Evolutionary conservation across 2,329 filamentous ascomycete species (phyloP).

Genomic region (Curvularia sp.): DNA sequence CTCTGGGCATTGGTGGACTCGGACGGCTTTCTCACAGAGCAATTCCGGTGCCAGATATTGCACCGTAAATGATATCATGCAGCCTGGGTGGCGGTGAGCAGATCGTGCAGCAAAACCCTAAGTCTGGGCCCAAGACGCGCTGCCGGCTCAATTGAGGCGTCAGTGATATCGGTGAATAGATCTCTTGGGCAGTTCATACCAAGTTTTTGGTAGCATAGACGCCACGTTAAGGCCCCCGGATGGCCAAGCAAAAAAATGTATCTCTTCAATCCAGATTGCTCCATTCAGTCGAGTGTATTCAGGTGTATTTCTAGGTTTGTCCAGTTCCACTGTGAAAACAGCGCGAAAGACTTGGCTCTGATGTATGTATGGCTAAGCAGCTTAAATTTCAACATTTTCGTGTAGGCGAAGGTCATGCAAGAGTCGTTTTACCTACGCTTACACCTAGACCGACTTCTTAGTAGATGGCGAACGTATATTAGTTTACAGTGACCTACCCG

Average conservation of each 20-base stretch:
- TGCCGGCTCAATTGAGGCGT: background rate
- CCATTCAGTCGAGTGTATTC: background rate
- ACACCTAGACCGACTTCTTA: background rate
- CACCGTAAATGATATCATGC: constrained; percentile 7
- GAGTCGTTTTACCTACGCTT: background rate
- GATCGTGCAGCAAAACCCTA: constrained; percentile 3
- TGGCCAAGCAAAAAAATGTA: background rate
- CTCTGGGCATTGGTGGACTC: constrained; percentile 5
- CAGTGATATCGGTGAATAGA: constrained; percentile 1
- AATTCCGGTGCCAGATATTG: constrained; percentile 10
- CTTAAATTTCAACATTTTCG: background rate
- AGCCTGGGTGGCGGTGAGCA: background rate
- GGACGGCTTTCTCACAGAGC: constrained; percentile 1
- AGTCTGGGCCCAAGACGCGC: background rate
- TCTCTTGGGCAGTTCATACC: background rate
- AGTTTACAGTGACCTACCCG: background rate
- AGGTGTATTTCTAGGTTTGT: background rate
- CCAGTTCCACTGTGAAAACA: background rate
- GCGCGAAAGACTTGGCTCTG: background rate
- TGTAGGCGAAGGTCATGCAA: background rate
- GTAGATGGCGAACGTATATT: background rate
- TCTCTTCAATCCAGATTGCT: background rate
- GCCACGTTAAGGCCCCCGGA: background rate
- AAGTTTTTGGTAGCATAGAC: background rate
- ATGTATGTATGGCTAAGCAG: background rate